Base-by-base conservation (phyloP, 441 rosid genomes). In the Francoa sonchifolia region DNA sequence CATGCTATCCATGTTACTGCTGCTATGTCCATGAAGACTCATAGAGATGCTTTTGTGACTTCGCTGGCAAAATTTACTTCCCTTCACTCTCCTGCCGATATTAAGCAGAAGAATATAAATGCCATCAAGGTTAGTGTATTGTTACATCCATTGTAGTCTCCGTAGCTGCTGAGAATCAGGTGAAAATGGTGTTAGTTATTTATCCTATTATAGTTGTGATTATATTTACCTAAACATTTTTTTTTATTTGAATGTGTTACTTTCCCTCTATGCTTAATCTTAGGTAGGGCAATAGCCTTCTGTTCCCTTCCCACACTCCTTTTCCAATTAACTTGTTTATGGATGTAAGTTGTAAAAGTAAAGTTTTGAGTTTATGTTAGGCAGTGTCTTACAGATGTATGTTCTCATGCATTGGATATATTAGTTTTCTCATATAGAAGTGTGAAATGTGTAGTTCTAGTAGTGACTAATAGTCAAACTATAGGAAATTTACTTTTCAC, bases 11-110 rank as follows among this genome's bases (percentile, higher is more conserved):
- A 79, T 69, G 96, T 86, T 19, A 87, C 99, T 52, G 77, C 99
- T 60, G 87, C 78, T 52, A 83, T 84, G 97, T 79, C 93, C 38
- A 87, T 92, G 95, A 87, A 87, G 79, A 92, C 99, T 33, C 99
- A 84, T 54, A 81, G 99, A 72, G 99, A 87, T 71, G 99, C 93
- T 48, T 92, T 92, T 66, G 94, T 92, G 63, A 87, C 99, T 50
- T 92, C 99, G 43, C 70, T 92, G 47, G 99, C 97, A 27, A 92
- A 87, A 68, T 92, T 87, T 61, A 92, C 99, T 36, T 87, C 94
- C 28, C 87, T 92, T 46, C 99, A 92, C 61, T 82, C 97, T 42
- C 97, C 99, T 39, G 89, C 94, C 44, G 96, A 87, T 68, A 87
- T 92, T 64, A 87, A 82, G 66, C 94, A 71, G 74, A 92, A 71